Conservation (phyloP, 1,284 basidiomycete genomes). For the Thecaphora thlaspeos region DNA sequence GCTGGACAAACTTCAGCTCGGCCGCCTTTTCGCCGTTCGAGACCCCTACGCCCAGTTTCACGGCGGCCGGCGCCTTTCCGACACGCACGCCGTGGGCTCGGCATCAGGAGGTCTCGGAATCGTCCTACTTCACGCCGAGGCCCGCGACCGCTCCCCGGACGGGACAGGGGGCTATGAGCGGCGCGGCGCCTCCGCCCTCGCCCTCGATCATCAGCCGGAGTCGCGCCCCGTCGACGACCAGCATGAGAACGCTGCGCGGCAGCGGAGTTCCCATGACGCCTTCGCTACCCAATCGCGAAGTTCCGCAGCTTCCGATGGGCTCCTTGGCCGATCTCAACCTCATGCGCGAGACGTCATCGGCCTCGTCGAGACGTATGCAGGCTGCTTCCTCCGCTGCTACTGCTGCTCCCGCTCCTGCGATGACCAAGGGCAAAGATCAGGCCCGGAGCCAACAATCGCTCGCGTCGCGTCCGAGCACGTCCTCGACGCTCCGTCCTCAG, state of each 20-base stretch:
- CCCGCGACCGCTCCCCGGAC: not conserved
- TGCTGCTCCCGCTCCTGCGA: no score
- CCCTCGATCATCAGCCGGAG: conserved; percentile 51
- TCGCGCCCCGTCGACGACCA: conserved; percentile 44
- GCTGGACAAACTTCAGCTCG: conserved; percentile 41
- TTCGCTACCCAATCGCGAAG: conserved; percentile 21
- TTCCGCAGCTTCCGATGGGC: conserved; percentile 9
- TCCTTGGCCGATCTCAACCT: conserved; percentile 4
- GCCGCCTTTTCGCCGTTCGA: conserved; percentile 40
- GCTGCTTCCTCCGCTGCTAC: not conserved
- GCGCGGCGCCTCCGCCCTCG: conserved; percentile 47
- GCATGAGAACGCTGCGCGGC: conserved; percentile 20
- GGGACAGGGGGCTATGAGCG: conserved; percentile 16
- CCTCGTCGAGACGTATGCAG: not conserved
- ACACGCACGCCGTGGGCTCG: conserved; percentile 29
- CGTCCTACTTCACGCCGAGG: conserved; percentile 43
- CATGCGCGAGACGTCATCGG: not conserved
- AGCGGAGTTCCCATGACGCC: conserved; percentile 9
- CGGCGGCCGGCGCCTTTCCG: conserved; percentile 5
- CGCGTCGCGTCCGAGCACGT: conserved; percentile 14
- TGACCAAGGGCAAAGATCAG: not conserved
- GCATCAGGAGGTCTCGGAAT: conserved; percentile 31
- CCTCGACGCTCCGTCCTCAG: conserved; percentile 15
- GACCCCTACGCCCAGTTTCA: conserved; percentile 27
- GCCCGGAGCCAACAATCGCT: not conserved